Evolutionary conservation across 805 yeast species (phyloP).

Genomic region (Pichia californica): DNA sequence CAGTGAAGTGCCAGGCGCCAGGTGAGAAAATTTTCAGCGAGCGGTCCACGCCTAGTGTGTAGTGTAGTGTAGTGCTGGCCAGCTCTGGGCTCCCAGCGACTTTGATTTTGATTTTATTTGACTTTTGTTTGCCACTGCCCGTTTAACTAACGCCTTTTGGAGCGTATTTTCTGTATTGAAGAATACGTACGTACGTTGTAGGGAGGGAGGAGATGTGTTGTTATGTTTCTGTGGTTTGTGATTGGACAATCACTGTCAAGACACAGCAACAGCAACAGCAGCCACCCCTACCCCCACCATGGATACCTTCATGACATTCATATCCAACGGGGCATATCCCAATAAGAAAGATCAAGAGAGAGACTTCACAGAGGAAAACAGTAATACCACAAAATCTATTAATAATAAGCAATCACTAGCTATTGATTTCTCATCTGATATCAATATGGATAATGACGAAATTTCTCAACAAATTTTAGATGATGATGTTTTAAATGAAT

Average conservation of each 20-base stretch:
- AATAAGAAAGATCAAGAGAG: not conserved
- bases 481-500: constrained; percentile 51
- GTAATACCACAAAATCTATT: not conserved
- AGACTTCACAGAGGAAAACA: not conserved
- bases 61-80: no score
- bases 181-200: no score
- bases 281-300: not conserved
- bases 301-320: constrained; percentile 9
- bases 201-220: no score
- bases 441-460: not conserved
- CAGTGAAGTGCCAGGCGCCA: no score
- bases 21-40: no score
- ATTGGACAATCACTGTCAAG: not conserved
- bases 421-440: not conserved
- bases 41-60: no score
- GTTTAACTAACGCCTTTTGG: no score
- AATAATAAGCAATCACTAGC: not conserved
- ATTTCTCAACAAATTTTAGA: constrained; percentile 17
- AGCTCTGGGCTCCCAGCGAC: no score
- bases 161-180: no score
- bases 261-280: not conserved
- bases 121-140: no score
- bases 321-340: constrained; percentile 2
- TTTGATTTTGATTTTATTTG: no score
- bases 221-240: no score